Evolutionary conservation across 2,329 filamentous ascomycete species (phyloP).

Genomic region (Stachybotrys chlorohalonatus): DNA sequence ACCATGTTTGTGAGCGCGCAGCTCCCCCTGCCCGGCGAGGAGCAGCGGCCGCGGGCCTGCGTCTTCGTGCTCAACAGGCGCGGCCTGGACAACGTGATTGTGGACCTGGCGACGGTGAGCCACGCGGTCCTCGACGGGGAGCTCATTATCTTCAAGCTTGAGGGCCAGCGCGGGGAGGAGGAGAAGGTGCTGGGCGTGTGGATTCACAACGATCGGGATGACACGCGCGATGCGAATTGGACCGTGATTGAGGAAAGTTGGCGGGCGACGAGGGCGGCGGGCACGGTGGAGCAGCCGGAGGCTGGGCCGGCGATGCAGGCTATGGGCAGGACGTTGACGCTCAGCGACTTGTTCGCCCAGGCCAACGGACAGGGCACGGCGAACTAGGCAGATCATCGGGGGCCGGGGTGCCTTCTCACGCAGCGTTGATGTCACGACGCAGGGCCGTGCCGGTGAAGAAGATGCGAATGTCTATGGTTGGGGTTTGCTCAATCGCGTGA

Average conservation of each 20-base stretch:
- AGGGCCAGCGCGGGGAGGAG: slow-evolving; percentile 21
- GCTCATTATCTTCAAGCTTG: slow-evolving; percentile 40
- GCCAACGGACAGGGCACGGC: slow-evolving; percentile 9
- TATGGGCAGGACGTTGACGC: slow-evolving; percentile 32
- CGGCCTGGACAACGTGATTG: slow-evolving; percentile 60
- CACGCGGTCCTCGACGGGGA: slow-evolving; percentile 55
- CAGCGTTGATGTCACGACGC: not conserved
- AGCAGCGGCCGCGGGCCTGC: slow-evolving; percentile 34
- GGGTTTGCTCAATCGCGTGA: too few relatives aligned
- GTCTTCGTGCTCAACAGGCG: slow-evolving; percentile 68
- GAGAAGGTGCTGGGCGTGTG: slow-evolving; percentile 42
- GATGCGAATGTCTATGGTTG: too few relatives aligned
- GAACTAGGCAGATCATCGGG: not conserved
- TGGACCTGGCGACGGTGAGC: slow-evolving; percentile 51
- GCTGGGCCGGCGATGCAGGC: slow-evolving; percentile 33
- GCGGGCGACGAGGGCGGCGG: slow-evolving; percentile 23
- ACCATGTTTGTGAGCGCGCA: slow-evolving; percentile 79
- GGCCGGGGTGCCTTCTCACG: not conserved
- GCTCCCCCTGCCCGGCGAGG: slow-evolving; percentile 28
- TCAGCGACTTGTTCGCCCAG: slow-evolving; percentile 35
- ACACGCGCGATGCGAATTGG: slow-evolving; percentile 31
- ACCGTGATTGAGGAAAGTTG: slow-evolving; percentile 34
- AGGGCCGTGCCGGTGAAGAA: too few relatives aligned
- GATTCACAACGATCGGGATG: slow-evolving; percentile 42
- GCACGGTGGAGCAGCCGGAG: slow-evolving; percentile 18